Evolutionary conservation across 2,329 filamentous ascomycete genomes (phyloP).

Genomic region (Sclerotinia subarctica): DNA sequence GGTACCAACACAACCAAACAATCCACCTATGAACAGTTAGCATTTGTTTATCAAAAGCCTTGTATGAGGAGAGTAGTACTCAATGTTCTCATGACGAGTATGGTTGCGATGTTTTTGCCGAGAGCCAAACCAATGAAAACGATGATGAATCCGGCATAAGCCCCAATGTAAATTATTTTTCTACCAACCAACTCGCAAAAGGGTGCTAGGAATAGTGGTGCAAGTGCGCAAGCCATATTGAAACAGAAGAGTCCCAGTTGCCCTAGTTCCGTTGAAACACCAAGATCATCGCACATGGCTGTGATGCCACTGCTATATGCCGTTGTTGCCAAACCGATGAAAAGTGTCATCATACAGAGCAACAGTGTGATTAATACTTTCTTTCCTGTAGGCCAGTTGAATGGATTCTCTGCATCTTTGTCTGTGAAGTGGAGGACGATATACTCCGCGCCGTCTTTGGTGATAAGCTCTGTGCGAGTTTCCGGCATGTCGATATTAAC

Average conservation of each 20-base stretch:
- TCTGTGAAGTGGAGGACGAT: conserved; percentile 47
- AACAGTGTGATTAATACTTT: conserved; percentile 48
- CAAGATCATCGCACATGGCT: conserved; percentile 46
- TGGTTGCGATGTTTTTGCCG: conserved; percentile 66
- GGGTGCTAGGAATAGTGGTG: conserved; percentile 82
- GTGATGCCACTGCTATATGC: conserved; percentile 50
- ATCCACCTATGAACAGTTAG: conserved; percentile 44
- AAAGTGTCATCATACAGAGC: conserved; percentile 52
- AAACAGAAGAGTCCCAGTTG: conserved; percentile 63
- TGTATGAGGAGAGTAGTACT: conserved; percentile 36
- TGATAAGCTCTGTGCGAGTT: conserved; percentile 44
- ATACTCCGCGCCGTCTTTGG: conserved; percentile 45
- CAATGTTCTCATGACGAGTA: conserved; percentile 65
- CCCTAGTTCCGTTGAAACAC: conserved; percentile 43
- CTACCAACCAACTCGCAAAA: conserved; percentile 84
- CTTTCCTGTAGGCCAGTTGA: conserved; percentile 47
- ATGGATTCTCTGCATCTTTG: conserved; percentile 49
- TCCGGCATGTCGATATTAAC: conserved; percentile 50
- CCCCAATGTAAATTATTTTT: conserved; percentile 72
- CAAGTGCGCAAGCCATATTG: conserved; percentile 75
- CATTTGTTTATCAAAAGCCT: background rate
- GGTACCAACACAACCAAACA: conserved; percentile 67
- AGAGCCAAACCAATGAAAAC: conserved; percentile 63
- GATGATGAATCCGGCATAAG: conserved; percentile 43
- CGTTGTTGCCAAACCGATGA: conserved; percentile 53